A percentile compares a stretch with the other conserved stretches of the same genome.
phyloP scores from a whole-genome alignment of 1,139 yeast species.

The Scheffersomyces parashehatae region DNA sequence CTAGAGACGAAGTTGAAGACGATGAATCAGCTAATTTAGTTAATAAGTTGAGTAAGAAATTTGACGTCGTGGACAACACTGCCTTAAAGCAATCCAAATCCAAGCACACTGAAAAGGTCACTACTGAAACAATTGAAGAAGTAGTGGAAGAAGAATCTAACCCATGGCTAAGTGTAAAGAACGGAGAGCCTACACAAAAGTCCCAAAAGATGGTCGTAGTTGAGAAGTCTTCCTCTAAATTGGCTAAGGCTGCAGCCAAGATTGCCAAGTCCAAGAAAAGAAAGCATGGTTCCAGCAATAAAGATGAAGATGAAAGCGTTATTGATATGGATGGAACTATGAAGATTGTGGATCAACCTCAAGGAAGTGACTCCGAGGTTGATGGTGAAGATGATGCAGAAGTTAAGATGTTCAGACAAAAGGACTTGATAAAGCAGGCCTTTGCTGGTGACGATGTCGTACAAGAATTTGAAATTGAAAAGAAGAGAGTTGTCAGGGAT shows the following conservation, averaged over 20 bases:
- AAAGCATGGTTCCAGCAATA: slow-evolving; percentile 25
- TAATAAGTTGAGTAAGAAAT: slow-evolving; percentile 36
- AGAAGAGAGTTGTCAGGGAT: slow-evolving; percentile 62
- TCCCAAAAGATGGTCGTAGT: slow-evolving; percentile 56
- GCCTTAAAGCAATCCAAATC: slow-evolving; percentile 3
- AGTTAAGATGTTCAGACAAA: slow-evolving; percentile 63
- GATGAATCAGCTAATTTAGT: slow-evolving; percentile 54
- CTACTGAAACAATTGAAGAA: slow-evolving; percentile 5
- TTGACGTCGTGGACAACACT: slow-evolving; percentile 13
- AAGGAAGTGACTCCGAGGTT: slow-evolving; percentile 33
- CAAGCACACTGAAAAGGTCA: slow-evolving; percentile 7
- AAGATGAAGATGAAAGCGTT: slow-evolving; percentile 32
- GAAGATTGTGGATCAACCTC: slow-evolving; percentile 25
- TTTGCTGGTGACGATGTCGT: slow-evolving; percentile 97
- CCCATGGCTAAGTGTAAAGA: slow-evolving; percentile 60
- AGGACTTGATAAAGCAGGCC: slow-evolving; percentile 82
- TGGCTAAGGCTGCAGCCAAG: slow-evolving; percentile 54
- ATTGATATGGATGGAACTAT: slow-evolving; percentile 54
- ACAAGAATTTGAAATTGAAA: slow-evolving; percentile 74
- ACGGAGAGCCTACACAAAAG: slow-evolving; percentile 37
- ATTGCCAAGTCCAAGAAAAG: slow-evolving; percentile 50
- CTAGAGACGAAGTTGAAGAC: slow-evolving; percentile 51
- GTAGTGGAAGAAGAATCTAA: slow-evolving; percentile 46
- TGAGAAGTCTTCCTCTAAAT: slow-evolving; percentile 59
- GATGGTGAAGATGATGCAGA: slow-evolving; percentile 34